Evolutionary conservation across 1,284 basidiomycete genomes (phyloP), one percentile per base, ranked within the genome.

Genomic region (Trametes pubescens): DNA sequence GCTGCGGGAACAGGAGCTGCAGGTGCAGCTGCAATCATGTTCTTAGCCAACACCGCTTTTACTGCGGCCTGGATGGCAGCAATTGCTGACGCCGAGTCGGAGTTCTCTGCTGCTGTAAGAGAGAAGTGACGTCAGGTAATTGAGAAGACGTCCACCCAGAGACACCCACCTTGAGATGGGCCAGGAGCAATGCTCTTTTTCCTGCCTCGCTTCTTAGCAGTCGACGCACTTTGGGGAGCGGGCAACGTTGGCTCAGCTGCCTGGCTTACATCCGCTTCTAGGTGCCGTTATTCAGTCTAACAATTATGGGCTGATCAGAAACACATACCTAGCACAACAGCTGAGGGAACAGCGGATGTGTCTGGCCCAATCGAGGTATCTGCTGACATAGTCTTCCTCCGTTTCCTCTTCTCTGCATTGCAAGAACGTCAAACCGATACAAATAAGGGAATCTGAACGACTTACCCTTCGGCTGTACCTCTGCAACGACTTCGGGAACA

Each of bases 41-140:
- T 59, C 24, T 64, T 61, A 10, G 66, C 64, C 46, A 69, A n/a
- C 4, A 65, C 47, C 0, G 65, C 62, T 24, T 57, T n/a, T 4
- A 46, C 57, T 4, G 65, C 64, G n/a, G 60, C 59, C 24, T 61
- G 64, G 9, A 66, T 51, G 21, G 51, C 58, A 11, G 65, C 58
- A n/a, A 60, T 35, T 5, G 49, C 47, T 8, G 48, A n/a, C 14
- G 49, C 49, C 22, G 48, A 40, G 51, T 43, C 38, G 1, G 44
- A 37, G 1, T 8, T 13, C 2, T 32, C 29, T 32, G 14, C 29
- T 32, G 11, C 24, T 43, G 38, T 29, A n/a, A n/a, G 14, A n/a
- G 24, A 7, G 4, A 9, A 11, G 44, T 26, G 2, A 40, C 2
- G 7, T 18, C 7, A 22, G 4, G 8, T 22, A 3, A 16, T 3